Evolutionary conservation across 331 rosid species (phyloP).

Genomic region (Cucumis variabilis): DNA sequence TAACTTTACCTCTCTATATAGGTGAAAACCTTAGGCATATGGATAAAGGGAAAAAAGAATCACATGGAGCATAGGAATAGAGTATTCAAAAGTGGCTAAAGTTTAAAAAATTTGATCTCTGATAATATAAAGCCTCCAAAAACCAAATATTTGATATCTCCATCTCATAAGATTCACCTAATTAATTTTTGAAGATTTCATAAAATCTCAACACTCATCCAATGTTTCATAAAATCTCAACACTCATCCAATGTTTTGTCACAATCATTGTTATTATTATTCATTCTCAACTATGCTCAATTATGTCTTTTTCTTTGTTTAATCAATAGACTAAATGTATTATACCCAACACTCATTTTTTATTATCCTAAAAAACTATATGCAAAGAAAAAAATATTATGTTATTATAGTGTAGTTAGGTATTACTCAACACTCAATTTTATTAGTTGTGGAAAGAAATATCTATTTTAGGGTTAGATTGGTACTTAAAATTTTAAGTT

Average conservation of each 20-base stretch:
- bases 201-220: not conserved
- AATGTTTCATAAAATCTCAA: not conserved
- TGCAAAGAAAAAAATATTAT: too few species aligned
- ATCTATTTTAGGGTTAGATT: too few species aligned
- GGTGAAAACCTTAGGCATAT: conserved; percentile 27
- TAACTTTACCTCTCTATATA: too few species aligned
- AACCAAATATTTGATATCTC: not conserved
- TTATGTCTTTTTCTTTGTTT: not conserved
- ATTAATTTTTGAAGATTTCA: not conserved
- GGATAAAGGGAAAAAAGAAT: conserved; percentile 31
- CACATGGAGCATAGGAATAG: conserved; percentile 66
- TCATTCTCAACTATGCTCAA: not conserved
- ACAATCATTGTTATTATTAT: not conserved
- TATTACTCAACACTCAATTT: too few species aligned
- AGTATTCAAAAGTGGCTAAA: conserved; percentile 20
- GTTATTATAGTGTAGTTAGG: too few species aligned
- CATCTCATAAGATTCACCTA: not conserved
- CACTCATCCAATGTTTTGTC: too few species aligned
- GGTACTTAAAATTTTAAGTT: too few species aligned
- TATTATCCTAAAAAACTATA: too few species aligned
- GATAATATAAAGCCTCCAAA: not conserved
- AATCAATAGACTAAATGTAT: too few species aligned
- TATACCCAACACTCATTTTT: not conserved
- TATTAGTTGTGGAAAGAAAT: too few species aligned
- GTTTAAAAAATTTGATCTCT: not conserved